Evolutionary conservation across 768 basidiomycete genomes (phyloP).

Genomic region (Naganishia friedmannii): DNA sequence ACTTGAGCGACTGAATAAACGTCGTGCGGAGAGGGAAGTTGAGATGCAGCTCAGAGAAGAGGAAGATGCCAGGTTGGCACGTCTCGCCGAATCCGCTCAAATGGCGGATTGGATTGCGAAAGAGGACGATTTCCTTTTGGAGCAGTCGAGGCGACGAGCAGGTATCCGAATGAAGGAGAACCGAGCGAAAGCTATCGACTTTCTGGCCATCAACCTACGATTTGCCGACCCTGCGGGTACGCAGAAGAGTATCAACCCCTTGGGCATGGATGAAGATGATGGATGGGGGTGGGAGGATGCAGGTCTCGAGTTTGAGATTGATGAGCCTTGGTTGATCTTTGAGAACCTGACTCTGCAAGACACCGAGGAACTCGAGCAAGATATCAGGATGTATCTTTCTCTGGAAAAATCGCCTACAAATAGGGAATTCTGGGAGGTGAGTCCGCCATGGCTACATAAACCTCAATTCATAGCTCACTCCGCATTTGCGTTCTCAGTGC

Average conservation of each 20-base stretch:
- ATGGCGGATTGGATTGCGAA: conserved; percentile 98
- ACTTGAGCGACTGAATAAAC: conserved; percentile 80
- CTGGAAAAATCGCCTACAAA: conserved; percentile 80
- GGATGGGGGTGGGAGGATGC: conserved; percentile 69
- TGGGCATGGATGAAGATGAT: conserved; percentile 60
- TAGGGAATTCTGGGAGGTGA: conserved; percentile 95
- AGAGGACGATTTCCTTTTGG: conserved; percentile 94
- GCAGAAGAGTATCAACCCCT: conserved; percentile 54
- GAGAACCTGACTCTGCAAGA: conserved; percentile 87
- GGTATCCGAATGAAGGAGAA: conserved; percentile 93
- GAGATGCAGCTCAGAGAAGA: conserved; percentile 85
- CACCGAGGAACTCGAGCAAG: conserved; percentile 87
- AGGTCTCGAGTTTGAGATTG: conserved; percentile 93
- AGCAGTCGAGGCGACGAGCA: conserved; percentile 85
- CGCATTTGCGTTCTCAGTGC: conserved; percentile 58
- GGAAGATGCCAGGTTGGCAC: conserved; percentile 82
- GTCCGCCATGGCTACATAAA: conserved; percentile 42
- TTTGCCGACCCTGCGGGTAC: conserved; percentile 65
- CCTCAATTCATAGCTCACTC: conserved; percentile 18
- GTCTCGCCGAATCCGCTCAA: conserved; percentile 87
- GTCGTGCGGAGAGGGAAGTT: conserved; percentile 86
- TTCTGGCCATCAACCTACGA: conserved; percentile 88
- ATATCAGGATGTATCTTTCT: conserved; percentile 85
- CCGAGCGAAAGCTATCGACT: conserved; percentile 97
- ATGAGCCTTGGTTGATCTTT: conserved; percentile 96